These are phyloP conservation scores for Sorghum bicolor DNA, from an alignment of 176 grass and related monocot genomes.

Conservation along the genomic window Sorghum_bicolor_NCBIv3 NC_012876.2:56495001-56495500, in stretches of 20 bases:
- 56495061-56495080: neutral
- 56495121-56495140: neutral
- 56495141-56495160: neutral
- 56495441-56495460: conserved; percentile 56
- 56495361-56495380: conserved; percentile 34
- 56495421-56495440: conserved; percentile 49
- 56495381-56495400: neutral
- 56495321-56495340: conserved; percentile 31
- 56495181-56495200: neutral
- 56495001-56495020: conserved; percentile 32
- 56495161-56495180: neutral
- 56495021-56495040: neutral
- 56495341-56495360: conserved; percentile 44
- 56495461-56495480: conserved; percentile 23
- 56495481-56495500: conserved; percentile 45
- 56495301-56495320: conserved; percentile 42
- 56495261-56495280: conserved; percentile 34
- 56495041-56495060: neutral
- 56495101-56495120: neutral
- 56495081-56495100: neutral
- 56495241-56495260: conserved; percentile 16
- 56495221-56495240: conserved; percentile 32
- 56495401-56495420: conserved; percentile 46
- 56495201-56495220: conserved; percentile 50
- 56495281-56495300: conserved; percentile 11